phyloP scores from a whole-genome alignment of 2,329 filamentous ascomycete genomes.

The Cyclaneusma minus region DNA sequence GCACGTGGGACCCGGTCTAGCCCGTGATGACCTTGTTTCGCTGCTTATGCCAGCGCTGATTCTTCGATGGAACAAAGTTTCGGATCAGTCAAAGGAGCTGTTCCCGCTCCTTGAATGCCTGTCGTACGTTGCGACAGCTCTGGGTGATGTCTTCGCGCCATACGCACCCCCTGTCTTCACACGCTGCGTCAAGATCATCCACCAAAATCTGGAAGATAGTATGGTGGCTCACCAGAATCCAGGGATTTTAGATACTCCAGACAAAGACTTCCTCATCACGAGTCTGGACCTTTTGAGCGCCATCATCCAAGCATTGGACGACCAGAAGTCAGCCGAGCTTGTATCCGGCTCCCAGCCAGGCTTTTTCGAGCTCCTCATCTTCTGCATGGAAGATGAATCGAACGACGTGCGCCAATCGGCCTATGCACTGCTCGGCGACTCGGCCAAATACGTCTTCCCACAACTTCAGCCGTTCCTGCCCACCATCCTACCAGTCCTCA shows the following conservation, averaged over 20 bases:
- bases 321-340: conserved; percentile 57
- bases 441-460: conserved; percentile 78
- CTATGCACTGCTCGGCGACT: conserved; percentile 88
- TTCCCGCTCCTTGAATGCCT: conserved; percentile 94
- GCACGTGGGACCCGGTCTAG: conserved; percentile 67
- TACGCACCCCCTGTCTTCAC: conserved; percentile 78
- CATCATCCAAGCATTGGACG: conserved; percentile 77
- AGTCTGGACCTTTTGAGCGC: conserved; percentile 86
- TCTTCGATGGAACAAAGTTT: conserved; percentile 70
- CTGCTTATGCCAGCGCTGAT: conserved; percentile 89
- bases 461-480: conserved; percentile 62
- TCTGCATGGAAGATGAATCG: conserved; percentile 82
- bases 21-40: conserved; percentile 65
- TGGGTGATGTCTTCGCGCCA: conserved; percentile 67
- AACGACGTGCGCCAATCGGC: conserved; percentile 94
- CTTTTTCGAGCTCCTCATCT: conserved; percentile 79
- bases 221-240: conserved; percentile 54
- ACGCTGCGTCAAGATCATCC: conserved; percentile 81
- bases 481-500: conserved; percentile 63
- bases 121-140: conserved; percentile 80
- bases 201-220: conserved; percentile 74
- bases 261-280: conserved; percentile 95
- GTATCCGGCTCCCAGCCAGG: conserved; percentile 61
- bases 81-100: conserved; percentile 80
- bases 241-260: conserved; percentile 54